Conservation (phyloP, 371 early-diverging fungal species). For the Mortierella sp. region DNA sequence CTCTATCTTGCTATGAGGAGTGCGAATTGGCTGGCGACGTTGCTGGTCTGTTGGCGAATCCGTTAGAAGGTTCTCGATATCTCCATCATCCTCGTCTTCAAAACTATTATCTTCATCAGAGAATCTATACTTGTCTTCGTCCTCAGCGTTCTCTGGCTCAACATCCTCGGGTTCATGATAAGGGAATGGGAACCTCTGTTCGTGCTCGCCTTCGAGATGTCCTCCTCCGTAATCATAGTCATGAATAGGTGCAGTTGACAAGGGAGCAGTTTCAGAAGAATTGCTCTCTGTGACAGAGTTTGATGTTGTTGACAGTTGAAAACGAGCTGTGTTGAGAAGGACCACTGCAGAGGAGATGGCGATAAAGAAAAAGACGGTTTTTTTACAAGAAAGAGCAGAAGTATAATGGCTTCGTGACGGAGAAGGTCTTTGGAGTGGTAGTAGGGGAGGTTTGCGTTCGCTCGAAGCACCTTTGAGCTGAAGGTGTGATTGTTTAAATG, state of each 20-base stretch:
- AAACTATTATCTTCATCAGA: slow-evolving; percentile 7
- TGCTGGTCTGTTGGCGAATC: neutral
- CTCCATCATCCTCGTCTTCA: neutral
- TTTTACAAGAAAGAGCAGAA: neutral
- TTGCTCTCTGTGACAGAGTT: neutral
- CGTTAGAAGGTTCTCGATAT: neutral
- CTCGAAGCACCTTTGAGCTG: neutral
- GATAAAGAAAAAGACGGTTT: slow-evolving; percentile 18
- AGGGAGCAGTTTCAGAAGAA: neutral
- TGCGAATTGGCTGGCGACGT: slow-evolving; percentile 1
- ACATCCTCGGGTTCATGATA: slow-evolving; percentile 6
- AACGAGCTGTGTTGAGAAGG: slow-evolving; percentile 14
- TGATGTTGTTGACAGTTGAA: slow-evolving; percentile 2
- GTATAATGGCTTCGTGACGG: neutral
- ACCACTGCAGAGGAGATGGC: slow-evolving; percentile 28
- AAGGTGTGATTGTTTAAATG: too few relatives aligned
- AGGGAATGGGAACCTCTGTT: neutral
- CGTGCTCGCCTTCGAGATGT: neutral
- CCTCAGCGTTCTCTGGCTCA: neutral
- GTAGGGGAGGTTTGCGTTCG: neutral
- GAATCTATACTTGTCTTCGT: slow-evolving; percentile 12
- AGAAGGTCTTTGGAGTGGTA: slow-evolving; percentile 9
- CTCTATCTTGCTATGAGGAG: neutral
- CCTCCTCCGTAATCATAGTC: slow-evolving; percentile 6
- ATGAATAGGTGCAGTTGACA: neutral